Evolutionary conservation across 805 yeast genomes (phyloP).

Genomic region (Monosporozyma yasuniensis): DNA sequence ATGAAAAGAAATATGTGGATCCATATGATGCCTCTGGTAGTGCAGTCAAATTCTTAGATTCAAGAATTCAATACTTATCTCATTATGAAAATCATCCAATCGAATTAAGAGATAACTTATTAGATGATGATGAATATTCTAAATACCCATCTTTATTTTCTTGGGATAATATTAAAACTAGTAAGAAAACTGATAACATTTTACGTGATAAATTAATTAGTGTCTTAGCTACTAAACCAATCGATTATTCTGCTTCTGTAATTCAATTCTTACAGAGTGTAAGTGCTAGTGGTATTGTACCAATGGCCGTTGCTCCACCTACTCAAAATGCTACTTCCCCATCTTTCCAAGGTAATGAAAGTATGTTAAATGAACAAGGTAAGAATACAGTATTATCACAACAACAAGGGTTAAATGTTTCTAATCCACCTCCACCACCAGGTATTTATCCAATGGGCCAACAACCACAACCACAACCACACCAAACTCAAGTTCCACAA

Average conservation of each 20-base stretch:
- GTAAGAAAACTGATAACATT: slow-evolving; percentile 29
- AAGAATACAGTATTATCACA: slow-evolving; percentile 8
- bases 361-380: not conserved
- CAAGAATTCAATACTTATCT: slow-evolving; percentile 36
- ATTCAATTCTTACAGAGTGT: slow-evolving; percentile 25
- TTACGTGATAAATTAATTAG: slow-evolving; percentile 30
- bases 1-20: slow-evolving; percentile 34
- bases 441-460: slow-evolving; percentile 40
- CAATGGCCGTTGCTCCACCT: slow-evolving; percentile 27
- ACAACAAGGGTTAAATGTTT: slow-evolving; percentile 16
- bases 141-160: slow-evolving; percentile 42
- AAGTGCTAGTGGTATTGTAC: slow-evolving; percentile 16
- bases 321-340: slow-evolving; percentile 9
- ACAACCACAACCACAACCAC: slow-evolving; percentile 17
- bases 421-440: slow-evolving; percentile 56
- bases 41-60: slow-evolving; percentile 41
- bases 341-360: slow-evolving; percentile 2
- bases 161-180: slow-evolving; percentile 32
- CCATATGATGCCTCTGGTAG: slow-evolving; percentile 38
- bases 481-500: slow-evolving; percentile 5
- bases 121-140: slow-evolving; percentile 23
- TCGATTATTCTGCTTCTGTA: slow-evolving; percentile 26
- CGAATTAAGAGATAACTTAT: slow-evolving; percentile 30
- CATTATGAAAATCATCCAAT: slow-evolving; percentile 31
- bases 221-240: slow-evolving; percentile 30